Evolutionary conservation across 208 protist genomes (phyloP), one percentile per base, ranked within the genome.

Genomic region (Acanthamoeba comandoni): DNA sequence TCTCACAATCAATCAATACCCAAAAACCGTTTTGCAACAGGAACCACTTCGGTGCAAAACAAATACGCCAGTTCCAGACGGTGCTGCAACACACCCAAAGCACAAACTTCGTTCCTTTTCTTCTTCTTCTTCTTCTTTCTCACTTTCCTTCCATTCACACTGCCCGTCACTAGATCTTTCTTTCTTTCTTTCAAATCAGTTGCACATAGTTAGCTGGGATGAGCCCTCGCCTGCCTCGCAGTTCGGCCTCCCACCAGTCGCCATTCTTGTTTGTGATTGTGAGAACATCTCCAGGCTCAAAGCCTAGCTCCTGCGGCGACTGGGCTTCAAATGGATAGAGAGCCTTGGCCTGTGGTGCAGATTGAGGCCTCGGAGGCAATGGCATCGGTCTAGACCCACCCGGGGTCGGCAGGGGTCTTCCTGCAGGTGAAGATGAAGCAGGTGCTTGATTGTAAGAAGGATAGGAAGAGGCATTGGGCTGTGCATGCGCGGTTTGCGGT

Each of bases 201-300:
- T 70, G 75, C 17, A 93, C 85, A 57, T 93, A 93, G 71, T 87
- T 93, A 55, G 26, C 67, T 11, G 91, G 91, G 35, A 93, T 55
- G 26, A 91, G 49, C 2, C 91, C 91, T 29, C 80, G 53, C 17
- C 24, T 57, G 55, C 91, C 91, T 35, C 71, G 58, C 0, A 93
- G 35, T 3, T 93, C 91, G 0, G 65, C 91, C 26, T 88, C 84
- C 91, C 91, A 93, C 91, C 91, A 93, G 22, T 88, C 91, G 29
- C 91, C 91, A 17, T 88, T 22, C 15, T 82, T 26, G n/a, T 70
- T 87, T 26, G 29, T 24, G 58, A 88, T 52, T 35, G 15, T 71
- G 58, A 88, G 53, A 39, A 65, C 39, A 2, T 88, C 80, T 19
- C 80, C 80, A 3, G 53, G 39, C n/a, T 88, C 51, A 43, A 88